Evolutionary conservation across 2,329 filamentous ascomycete species (phyloP).

Genomic region (Fusarium veterinarium): DNA sequence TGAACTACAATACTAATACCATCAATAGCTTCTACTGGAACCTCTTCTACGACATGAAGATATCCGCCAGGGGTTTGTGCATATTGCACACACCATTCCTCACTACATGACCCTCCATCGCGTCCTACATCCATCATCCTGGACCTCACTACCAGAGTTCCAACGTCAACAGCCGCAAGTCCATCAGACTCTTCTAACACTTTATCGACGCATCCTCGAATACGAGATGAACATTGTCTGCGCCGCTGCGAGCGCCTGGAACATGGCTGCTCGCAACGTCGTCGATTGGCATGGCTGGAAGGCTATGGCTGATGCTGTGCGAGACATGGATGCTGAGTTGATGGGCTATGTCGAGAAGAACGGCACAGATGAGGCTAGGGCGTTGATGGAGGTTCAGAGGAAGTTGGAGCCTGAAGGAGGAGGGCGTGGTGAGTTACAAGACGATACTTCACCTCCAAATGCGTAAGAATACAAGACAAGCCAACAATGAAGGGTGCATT

Average conservation of each 20-base stretch:
- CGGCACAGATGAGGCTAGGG: slow-evolving; percentile 27
- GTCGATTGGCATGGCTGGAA: slow-evolving; percentile 50
- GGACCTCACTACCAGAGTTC: slow-evolving; percentile 43
- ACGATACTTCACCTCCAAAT: background rate
- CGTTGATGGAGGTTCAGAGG: slow-evolving; percentile 29
- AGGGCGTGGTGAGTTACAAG: slow-evolving; percentile 6
- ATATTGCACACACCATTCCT: slow-evolving; percentile 49
- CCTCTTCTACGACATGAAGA: slow-evolving; percentile 49
- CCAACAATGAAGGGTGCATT: background rate
- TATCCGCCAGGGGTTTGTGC: slow-evolving; percentile 46
- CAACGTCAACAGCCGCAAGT: slow-evolving; percentile 32
- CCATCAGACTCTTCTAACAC: slow-evolving; percentile 40
- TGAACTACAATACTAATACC: background rate
- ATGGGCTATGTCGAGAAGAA: slow-evolving; percentile 37
- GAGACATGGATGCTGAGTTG: slow-evolving; percentile 45
- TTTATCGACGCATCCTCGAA: slow-evolving; percentile 51
- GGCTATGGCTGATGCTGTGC: slow-evolving; percentile 43
- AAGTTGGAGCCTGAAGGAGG: slow-evolving; percentile 29
- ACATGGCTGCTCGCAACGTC: slow-evolving; percentile 51
- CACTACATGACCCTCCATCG: slow-evolving; percentile 51
- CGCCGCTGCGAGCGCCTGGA: slow-evolving; percentile 53
- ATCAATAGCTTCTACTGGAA: slow-evolving; percentile 50
- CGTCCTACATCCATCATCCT: slow-evolving; percentile 40
- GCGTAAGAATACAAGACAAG: background rate
- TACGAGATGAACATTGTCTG: slow-evolving; percentile 56